Base-by-base conservation (phyloP, 345 rosid genomes). In the Eucalyptus albens region DNA sequence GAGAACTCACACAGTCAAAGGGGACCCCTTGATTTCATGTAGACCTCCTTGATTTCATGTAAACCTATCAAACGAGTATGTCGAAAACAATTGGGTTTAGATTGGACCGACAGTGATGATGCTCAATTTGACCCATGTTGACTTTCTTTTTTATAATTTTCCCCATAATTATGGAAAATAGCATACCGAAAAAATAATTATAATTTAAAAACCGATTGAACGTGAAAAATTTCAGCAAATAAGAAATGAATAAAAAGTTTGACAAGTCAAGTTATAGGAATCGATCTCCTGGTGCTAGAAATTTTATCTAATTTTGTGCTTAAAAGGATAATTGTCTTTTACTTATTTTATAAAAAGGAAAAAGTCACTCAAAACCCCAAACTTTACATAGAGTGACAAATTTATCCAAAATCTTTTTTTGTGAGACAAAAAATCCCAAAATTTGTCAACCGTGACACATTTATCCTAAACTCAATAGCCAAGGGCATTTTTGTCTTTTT, bases 361-460 rank as follows among this genome's bases (percentile, higher is more conserved):
- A 14, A 15, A 29, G 1, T 65, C 6, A 53, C 24, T 53, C 1
- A 53, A 19, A 53, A 53, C 2, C 24, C 1, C 1, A 53, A 53
- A 53, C 5, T 53, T 53, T 53, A 53, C 24, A 2, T 1, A 53
- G 0, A 53, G 24, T 3, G 5, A 53, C 5, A 53, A 7, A 53
- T 53, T 53, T 53, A 53, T 7, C 2, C 9, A 19, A 19, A 53
- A 51, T 1, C 1, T 17, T 8, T 19, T 51, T 53, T 53, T 53
- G 24, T 53, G 4, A 53, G 2, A 53, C 9, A 19, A 53, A 53
- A 53, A 53, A 19, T 53, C 10, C 2, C 24, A 17, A 53, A 53
- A 53, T 19, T 17, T 7, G 5, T 53, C 4, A 3, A 3, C 4
- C 9, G 0, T 1, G 22, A 53, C 24, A 53, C 4, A 19, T 53